Percentiles rank a stretch among this genome's conserved stretches.
Conservation (phyloP, 75 land plant species). For the Picea sitchensis region DNA sequence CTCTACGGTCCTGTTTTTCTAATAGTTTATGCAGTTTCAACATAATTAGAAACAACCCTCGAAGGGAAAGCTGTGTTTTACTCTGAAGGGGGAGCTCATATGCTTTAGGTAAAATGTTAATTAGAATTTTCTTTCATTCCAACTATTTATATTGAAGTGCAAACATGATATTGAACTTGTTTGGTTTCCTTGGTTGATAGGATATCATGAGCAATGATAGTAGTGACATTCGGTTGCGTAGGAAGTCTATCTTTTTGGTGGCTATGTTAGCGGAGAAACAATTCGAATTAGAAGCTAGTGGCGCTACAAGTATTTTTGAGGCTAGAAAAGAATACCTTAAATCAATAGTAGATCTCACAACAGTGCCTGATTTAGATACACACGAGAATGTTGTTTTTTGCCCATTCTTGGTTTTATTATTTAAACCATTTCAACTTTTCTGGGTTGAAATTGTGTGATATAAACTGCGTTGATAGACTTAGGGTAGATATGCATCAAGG, state of each 20-base stretch:
- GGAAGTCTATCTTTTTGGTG: slow-evolving; percentile 69
- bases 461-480: background rate
- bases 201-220: slow-evolving; percentile 57
- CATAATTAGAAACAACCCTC: slow-evolving; percentile 76
- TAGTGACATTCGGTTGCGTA: slow-evolving; percentile 60
- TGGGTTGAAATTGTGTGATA: background rate
- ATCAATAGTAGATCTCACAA: slow-evolving; percentile 60
- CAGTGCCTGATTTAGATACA: slow-evolving; percentile 76
- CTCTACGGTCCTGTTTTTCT: no score
- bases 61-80: slow-evolving; percentile 68
- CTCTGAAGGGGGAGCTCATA: slow-evolving; percentile 46
- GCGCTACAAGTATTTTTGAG: no score
- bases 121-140: background rate
- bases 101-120: slow-evolving; percentile 67
- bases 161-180: background rate
- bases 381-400: slow-evolving; percentile 77
- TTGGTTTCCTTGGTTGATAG: slow-evolving; percentile 33
- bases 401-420: background rate
- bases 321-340: no score
- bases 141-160: background rate
- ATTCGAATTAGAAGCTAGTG: slow-evolving; percentile 14
- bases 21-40: slow-evolving; percentile 95
- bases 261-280: slow-evolving; percentile 69
- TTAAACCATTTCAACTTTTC: slow-evolving; percentile 1
- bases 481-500: background rate